Evolutionary conservation across 2,329 filamentous ascomycete genomes (phyloP).

Genomic region (Botrytis galanthina): DNA sequence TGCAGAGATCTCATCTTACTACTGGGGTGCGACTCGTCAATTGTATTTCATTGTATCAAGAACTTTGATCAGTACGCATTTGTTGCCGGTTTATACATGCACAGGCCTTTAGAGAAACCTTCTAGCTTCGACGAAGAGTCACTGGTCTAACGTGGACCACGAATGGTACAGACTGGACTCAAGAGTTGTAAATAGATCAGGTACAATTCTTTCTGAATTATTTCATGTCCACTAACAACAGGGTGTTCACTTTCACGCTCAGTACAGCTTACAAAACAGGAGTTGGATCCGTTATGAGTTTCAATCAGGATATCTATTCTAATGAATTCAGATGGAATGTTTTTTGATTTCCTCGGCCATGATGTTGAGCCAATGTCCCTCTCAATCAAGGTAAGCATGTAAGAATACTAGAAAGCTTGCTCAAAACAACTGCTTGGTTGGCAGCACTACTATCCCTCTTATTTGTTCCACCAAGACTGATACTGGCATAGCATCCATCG

Average conservation of each 20-base stretch:
- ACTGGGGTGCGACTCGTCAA: not conserved
- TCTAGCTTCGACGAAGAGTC: not conserved
- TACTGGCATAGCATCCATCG: conserved; percentile 13
- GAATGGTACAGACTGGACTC: not conserved
- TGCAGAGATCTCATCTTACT: not conserved
- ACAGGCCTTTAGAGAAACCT: not conserved
- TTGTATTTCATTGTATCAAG: not conserved
- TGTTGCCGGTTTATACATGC: not conserved
- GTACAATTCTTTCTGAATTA: not conserved
- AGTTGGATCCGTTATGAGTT: not conserved
- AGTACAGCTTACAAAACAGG: not conserved
- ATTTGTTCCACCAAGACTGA: conserved; percentile 14
- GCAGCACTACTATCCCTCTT: conserved; percentile 11
- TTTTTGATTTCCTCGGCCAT: not conserved
- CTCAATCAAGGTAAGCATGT: conserved; percentile 3
- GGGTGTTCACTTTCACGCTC: not conserved
- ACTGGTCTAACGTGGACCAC: not conserved
- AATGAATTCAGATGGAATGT: not conserved
- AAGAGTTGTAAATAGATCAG: not conserved
- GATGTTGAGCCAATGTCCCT: not conserved
- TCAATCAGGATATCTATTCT: not conserved
- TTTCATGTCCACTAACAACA: not conserved
- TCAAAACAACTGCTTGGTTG: conserved; percentile 4
- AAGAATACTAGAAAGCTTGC: conserved; percentile 4
- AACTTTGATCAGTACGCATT: not conserved